Base-by-base conservation (phyloP, 2,329 filamentous ascomycete species). In the Thermothelomyces thermophilus region DNA sequence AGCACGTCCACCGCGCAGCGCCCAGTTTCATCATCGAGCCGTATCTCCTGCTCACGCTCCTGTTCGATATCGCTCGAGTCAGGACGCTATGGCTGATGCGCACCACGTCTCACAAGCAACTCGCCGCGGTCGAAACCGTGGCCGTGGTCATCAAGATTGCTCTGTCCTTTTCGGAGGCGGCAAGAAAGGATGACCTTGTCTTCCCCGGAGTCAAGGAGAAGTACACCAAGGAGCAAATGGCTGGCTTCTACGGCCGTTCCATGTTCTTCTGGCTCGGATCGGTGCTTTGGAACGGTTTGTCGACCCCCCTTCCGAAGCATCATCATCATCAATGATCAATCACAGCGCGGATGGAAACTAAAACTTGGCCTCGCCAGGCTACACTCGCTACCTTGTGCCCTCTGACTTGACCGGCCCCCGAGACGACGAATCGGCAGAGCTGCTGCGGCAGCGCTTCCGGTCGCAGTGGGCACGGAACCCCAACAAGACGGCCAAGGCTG, bases 251-350 rank as follows among this genome's bases (percentile, higher is more conserved):
- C 28, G 48, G 48, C n/a, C 42, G 42, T 5, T 46, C 48, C 5
- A 31, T 51, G 39, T 51, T 51, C 39, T 47, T 51, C 33, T 51
- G 48, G 48, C 17, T 51, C 14, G 48, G 42, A 3, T 22, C 30
- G 5, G 43, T 43, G 2, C 37, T 51, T 2, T 51, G 48, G 48
- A 51, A 46, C 33, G 48, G 48, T 51, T 16, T 28, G 42, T 46
- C 28, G 1, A 13, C 17, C 19, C 8, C 2, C 14, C 30, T 24
- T 2, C 8, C 36, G 2, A n/a, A n/a, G n/a, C n/a, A n/a, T n/a
- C n/a, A n/a, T n/a, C n/a, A n/a, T n/a, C 17, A 13, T 24, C 6
- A 10, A 17, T 17, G 2, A 2, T 5, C 16, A 11, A 3, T 13
- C 3, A 26, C 5, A 19, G 9, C 10, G 17, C 3, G 24, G 3